Percentiles rank a stretch among this genome's conserved stretches.
Evolutionary conservation across 371 early-diverging fungal genomes (phyloP).

Genomic region (Rhizopus stolonifer): DNA sequence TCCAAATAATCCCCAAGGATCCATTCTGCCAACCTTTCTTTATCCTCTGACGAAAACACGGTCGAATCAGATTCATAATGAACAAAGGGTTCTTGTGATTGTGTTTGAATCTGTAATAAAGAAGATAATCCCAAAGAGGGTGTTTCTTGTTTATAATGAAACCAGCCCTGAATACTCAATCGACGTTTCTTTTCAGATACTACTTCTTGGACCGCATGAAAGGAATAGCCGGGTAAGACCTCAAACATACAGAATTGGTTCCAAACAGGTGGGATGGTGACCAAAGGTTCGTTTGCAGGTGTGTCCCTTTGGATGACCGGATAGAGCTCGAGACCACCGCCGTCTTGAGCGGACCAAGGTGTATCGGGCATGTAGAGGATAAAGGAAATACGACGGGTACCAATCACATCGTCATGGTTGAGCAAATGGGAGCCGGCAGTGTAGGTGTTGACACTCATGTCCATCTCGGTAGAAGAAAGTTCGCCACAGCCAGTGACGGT

Average conservation of each 20-base stretch:
- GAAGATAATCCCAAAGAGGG: slow-evolving; percentile 42
- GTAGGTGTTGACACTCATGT: slow-evolving; percentile 68
- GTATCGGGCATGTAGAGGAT: slow-evolving; percentile 73
- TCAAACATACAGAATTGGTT: slow-evolving; percentile 78
- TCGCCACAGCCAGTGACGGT: slow-evolving; percentile 69
- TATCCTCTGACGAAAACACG: slow-evolving; percentile 42
- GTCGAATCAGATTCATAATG: slow-evolving; percentile 6
- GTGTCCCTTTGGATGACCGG: slow-evolving; percentile 62
- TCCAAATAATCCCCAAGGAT: slow-evolving; percentile 69
- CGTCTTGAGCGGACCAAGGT: slow-evolving; percentile 62
- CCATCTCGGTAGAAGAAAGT: slow-evolving; percentile 61
- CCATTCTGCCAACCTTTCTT: slow-evolving; percentile 49
- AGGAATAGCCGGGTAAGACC: slow-evolving; percentile 75
- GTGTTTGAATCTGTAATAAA: slow-evolving; percentile 39
- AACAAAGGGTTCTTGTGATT: slow-evolving; percentile 16
- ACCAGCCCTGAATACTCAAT: slow-evolving; percentile 79
- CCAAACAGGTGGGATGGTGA: slow-evolving; percentile 65
- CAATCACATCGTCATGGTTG: slow-evolving; percentile 82
- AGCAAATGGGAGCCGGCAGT: slow-evolving; percentile 70
- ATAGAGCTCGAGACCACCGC: slow-evolving; percentile 76
- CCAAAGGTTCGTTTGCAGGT: slow-evolving; percentile 61
- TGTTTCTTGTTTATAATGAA: slow-evolving; percentile 61
- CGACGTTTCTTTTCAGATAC: slow-evolving; percentile 54
- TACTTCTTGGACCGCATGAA: slow-evolving; percentile 80
- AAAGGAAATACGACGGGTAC: slow-evolving; percentile 71